Evolutionary conservation across 495 filamentous ascomycete genomes (phyloP).

Genomic region (Coniosporium apollinis): DNA sequence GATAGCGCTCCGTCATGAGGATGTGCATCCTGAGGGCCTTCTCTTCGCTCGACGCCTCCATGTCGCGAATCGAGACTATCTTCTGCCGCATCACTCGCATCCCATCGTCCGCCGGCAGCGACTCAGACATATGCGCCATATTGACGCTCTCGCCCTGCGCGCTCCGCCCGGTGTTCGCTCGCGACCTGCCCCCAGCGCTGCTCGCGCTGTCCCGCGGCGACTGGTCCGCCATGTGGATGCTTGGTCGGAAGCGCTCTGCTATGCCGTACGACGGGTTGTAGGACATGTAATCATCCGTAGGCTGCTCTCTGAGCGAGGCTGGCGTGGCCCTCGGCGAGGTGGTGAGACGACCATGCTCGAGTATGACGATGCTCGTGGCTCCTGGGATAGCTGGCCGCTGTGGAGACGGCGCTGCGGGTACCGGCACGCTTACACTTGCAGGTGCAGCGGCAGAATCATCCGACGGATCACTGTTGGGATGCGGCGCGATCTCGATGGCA

Average conservation of each 20-base stretch:
- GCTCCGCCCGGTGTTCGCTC: neutral
- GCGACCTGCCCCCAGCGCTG: neutral
- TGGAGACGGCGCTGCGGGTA: too few species aligned
- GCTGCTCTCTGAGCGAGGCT: slow-evolving; percentile 1
- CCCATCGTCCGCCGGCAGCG: slow-evolving; percentile 82
- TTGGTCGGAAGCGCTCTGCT: slow-evolving; percentile 19
- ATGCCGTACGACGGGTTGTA: slow-evolving; percentile 16
- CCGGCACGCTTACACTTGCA: too few species aligned
- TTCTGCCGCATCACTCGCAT: slow-evolving; percentile 59
- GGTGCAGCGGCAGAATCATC: too few species aligned
- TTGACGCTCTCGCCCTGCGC: slow-evolving; percentile 6
- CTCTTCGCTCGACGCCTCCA: slow-evolving; percentile 44
- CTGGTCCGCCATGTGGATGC: neutral
- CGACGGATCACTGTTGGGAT: too few species aligned
- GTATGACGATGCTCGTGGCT: neutral
- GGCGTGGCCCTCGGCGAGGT: too few species aligned
- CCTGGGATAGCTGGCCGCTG: neutral
- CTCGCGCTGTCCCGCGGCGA: neutral
- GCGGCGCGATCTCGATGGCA: too few species aligned
- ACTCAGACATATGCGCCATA: slow-evolving; percentile 15
- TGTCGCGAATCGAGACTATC: slow-evolving; percentile 59
- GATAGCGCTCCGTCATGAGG: slow-evolving; percentile 68
- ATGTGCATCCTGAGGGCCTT: slow-evolving; percentile 75
- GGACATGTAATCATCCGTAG: slow-evolving; percentile 12
- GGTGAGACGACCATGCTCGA: slow-evolving; percentile 1